Conservation (phyloP, 108 stramenopile genomes). For the Seminavis robusta region DNA sequence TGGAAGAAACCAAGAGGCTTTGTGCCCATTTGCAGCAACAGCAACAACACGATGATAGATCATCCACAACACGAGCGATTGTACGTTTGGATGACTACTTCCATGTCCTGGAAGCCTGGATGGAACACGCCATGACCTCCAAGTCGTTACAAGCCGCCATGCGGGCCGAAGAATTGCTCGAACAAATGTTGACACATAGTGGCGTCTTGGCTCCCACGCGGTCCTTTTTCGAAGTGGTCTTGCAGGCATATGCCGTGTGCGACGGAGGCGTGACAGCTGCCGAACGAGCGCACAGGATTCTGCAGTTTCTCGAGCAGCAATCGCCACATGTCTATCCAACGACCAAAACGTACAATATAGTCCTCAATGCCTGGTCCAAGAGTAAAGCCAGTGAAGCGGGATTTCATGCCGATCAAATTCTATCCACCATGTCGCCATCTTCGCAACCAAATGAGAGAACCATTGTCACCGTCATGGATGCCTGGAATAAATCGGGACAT, state of each 20-base stretch:
- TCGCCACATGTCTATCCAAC: slow-evolving; percentile 21
- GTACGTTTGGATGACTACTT: too few species aligned
- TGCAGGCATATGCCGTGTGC: slow-evolving; percentile 19
- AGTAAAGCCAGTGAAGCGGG: slow-evolving; percentile 37
- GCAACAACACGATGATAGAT: too few species aligned
- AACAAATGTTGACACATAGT: too few species aligned
- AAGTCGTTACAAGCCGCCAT: too few species aligned
- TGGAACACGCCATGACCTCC: too few species aligned
- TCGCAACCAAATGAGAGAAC: slow-evolving; percentile 37
- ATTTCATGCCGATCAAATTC: slow-evolving; percentile 29
- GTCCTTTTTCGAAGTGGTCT: slow-evolving; percentile 16
- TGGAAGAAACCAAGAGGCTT: too few species aligned
- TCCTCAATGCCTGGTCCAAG: slow-evolving; percentile 49
- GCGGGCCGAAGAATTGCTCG: too few species aligned
- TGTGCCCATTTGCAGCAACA: too few species aligned
- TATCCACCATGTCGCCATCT: slow-evolving; percentile 20
- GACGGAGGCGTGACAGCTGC: slow-evolving; percentile 6
- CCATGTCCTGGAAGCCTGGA: too few species aligned
- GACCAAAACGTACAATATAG: slow-evolving; percentile 51
- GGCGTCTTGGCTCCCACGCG: too few species aligned
- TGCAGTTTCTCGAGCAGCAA: slow-evolving; percentile 9
- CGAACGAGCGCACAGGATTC: slow-evolving; percentile 2
- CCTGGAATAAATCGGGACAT: slow-evolving; percentile 26
- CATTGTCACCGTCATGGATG: slow-evolving; percentile 40
- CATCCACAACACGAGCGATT: too few species aligned